Conservation (phyloP, 306 rosid genomes). For the Inga laurina region DNA sequence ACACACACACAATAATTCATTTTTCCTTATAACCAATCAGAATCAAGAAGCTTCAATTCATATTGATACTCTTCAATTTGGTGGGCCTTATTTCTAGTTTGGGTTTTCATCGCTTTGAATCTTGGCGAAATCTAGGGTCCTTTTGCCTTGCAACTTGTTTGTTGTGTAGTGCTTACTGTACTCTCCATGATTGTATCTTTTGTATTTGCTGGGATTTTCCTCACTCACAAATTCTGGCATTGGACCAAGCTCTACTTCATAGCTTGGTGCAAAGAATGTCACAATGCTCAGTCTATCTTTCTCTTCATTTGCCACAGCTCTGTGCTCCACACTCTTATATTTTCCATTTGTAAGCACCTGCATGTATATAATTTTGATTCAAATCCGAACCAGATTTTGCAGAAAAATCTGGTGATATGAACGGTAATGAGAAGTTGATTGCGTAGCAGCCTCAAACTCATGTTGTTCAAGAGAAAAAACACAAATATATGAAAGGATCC, state of each 20-base stretch:
- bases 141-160: conserved; percentile 90
- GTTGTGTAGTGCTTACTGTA: conserved; percentile 86
- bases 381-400: conserved; percentile 20
- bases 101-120: conserved; percentile 41
- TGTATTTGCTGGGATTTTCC: conserved; percentile 68
- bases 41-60: conserved; percentile 22
- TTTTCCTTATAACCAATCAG: conserved; percentile 26
- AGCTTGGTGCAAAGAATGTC: conserved; percentile 94
- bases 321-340: conserved; percentile 95
- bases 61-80: conserved; percentile 5
- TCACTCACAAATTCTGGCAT: conserved; percentile 66
- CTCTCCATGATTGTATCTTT: conserved; percentile 91
- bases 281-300: conserved; percentile 79
- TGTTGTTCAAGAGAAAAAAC: not conserved
- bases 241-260: conserved; percentile 89
- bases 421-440: not conserved
- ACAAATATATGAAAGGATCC: not conserved
- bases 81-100: conserved; percentile 31
- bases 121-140: conserved; percentile 80
- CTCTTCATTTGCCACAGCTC: conserved; percentile 81
- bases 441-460: not conserved
- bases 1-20: conserved; percentile 8
- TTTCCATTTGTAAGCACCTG: conserved; percentile 95
- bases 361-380: not conserved
- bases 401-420: not conserved